A percentile compares a stretch with the other conserved stretches of the same genome.
Evolutionary conservation across 495 filamentous ascomycete genomes (phyloP).

Genomic region (Penicillium paradoxum): DNA sequence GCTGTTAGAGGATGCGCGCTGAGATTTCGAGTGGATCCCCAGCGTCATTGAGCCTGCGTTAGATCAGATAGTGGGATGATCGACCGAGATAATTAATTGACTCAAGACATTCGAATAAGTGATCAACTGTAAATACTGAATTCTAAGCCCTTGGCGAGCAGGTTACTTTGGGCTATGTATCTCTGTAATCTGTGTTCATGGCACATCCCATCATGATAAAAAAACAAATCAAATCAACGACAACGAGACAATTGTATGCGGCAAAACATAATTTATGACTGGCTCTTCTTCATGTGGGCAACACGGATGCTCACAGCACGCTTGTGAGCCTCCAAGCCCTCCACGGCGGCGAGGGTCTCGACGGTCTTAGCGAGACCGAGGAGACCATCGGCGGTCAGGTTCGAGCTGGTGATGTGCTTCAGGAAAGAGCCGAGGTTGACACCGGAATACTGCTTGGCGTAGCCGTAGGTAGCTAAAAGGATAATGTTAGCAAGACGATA

Average conservation of each 20-base stretch:
- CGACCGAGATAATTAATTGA: background rate
- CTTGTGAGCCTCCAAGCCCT: slow-evolving; percentile 91
- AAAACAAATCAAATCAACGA: slow-evolving; percentile 6
- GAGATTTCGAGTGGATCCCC: slow-evolving; percentile 2
- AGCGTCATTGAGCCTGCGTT: slow-evolving; percentile 4
- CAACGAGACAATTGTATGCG: too few relatives aligned
- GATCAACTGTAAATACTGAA: background rate
- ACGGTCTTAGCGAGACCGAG: slow-evolving; percentile 79
- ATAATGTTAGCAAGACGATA: slow-evolving; percentile 12
- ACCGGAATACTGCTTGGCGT: slow-evolving; percentile 95
- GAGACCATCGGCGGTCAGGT: slow-evolving; percentile 80
- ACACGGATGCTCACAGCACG: slow-evolving; percentile 86
- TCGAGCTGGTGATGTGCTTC: slow-evolving; percentile 92
- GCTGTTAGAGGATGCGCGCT: background rate
- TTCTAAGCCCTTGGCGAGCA: background rate
- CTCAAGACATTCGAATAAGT: background rate
- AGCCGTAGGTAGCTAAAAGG: slow-evolving; percentile 85
- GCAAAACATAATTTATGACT: slow-evolving; percentile 21
- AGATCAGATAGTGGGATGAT: background rate
- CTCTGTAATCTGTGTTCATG: slow-evolving; percentile 10
- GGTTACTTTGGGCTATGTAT: slow-evolving; percentile 10
- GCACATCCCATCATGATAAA: slow-evolving; percentile 24
- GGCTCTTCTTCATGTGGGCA: slow-evolving; percentile 53
- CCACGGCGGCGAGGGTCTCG: slow-evolving; percentile 89
- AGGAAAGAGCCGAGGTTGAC: slow-evolving; percentile 93